phyloP scores from a whole-genome alignment of 2,329 filamentous ascomycete species.

The Cryphonectria japonica region DNA sequence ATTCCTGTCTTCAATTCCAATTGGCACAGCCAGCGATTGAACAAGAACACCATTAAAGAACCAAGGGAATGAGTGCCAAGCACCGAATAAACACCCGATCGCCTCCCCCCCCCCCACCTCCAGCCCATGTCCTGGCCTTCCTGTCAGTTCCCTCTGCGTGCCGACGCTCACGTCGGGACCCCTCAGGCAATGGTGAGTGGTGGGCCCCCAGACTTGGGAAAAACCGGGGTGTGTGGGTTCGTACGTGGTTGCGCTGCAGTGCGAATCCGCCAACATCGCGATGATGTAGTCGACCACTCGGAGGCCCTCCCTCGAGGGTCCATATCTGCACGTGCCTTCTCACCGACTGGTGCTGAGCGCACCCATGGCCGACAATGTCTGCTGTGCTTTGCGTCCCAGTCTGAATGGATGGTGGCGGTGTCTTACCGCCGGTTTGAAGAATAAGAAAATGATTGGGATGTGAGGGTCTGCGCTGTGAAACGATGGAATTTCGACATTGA shows the following conservation, averaged over 20 bases:
- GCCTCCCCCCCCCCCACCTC: not conserved
- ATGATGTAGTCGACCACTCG: slow-evolving; percentile 10
- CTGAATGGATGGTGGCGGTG: slow-evolving; percentile 8
- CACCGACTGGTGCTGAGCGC: slow-evolving; percentile 19
- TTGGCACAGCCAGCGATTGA: not conserved
- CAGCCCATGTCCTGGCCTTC: slow-evolving; percentile 4
- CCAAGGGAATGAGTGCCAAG: not conserved
- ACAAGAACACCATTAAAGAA: not conserved
- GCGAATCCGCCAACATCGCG: slow-evolving; percentile 12
- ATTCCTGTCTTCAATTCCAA: not conserved
- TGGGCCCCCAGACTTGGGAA: slow-evolving; percentile 2
- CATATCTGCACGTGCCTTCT: slow-evolving; percentile 20
- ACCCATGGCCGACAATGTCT: slow-evolving; percentile 5
- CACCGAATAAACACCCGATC: not conserved
- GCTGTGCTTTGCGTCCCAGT: not conserved
- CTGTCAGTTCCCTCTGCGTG: slow-evolving; percentile 5
- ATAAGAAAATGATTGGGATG: not conserved
- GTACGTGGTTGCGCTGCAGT: slow-evolving; percentile 14
- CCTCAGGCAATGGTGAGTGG: not conserved
- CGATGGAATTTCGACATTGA: not conserved
- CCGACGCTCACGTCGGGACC: not conserved
- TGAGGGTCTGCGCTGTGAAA: not conserved
- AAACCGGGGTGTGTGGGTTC: slow-evolving; percentile 2
- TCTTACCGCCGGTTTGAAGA: slow-evolving; percentile 15
- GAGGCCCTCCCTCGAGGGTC: slow-evolving; percentile 2